These are phyloP conservation scores for Hemileccinum rubropunctum DNA, from an alignment of 768 basidiomycete genomes.

Conservation along the genomic window DNA sequence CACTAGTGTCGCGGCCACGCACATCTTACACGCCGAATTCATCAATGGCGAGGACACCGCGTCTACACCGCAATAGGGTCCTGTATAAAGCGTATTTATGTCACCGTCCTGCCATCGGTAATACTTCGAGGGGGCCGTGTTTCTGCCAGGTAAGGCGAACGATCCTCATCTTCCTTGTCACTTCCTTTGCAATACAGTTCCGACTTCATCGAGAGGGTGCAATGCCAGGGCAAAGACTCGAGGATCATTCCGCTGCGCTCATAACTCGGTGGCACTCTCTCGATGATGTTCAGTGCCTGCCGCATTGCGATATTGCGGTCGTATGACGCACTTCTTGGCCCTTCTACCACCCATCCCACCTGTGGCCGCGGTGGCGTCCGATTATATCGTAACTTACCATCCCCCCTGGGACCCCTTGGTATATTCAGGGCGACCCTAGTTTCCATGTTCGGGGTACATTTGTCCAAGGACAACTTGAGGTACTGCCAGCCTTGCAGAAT, in stretches of 20 bases:
- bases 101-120: background rate
- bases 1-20: too few species aligned
- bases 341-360: background rate
- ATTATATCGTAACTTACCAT: background rate
- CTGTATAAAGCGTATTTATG: background rate
- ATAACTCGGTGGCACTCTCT: background rate
- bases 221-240: background rate
- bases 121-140: slow-evolving; percentile 1
- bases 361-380: background rate
- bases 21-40: slow-evolving; percentile 8
- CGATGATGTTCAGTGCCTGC: slow-evolving; percentile 3
- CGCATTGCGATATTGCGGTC: slow-evolving; percentile 1
- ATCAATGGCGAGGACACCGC: slow-evolving; percentile 5
- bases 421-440: background rate
- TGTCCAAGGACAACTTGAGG: background rate
- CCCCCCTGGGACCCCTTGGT: slow-evolving; percentile 5
- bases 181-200: background rate
- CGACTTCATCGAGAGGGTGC: background rate
- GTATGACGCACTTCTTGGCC: slow-evolving; percentile 3
- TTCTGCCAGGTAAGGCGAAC: background rate
- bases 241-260: background rate
- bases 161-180: background rate
- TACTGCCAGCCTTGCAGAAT: background rate
- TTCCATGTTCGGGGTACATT: background rate
- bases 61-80: background rate